These are phyloP conservation scores for Aspergillus kassunensis DNA, from an alignment of 495 filamentous ascomycete species.

Conservation along the genomic window DNA sequence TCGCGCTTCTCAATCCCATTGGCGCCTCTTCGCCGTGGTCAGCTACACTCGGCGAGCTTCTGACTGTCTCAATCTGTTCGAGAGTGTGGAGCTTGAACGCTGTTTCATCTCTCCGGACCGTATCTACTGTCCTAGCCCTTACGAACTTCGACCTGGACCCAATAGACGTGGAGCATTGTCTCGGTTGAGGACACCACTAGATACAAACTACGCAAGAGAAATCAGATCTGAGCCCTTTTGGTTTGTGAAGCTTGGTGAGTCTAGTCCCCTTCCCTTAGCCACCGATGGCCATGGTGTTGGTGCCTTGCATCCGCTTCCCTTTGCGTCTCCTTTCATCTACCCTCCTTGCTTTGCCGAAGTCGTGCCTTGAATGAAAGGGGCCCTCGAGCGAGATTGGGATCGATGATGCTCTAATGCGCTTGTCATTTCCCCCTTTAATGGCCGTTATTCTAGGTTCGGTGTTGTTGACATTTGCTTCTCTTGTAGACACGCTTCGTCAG, in stretches of 20 bases:
- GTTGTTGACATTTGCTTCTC: conserved; percentile 35
- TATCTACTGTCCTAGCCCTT: conserved; percentile 6
- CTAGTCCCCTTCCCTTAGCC: conserved; percentile 26
- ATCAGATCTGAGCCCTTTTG: conserved; percentile 14
- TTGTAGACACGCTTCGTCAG: conserved; percentile 24
- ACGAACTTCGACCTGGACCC: conserved; percentile 14
- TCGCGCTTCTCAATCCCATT: conserved; percentile 1
- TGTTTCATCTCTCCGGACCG: conserved; percentile 9
- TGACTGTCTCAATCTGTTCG: conserved; percentile 13
- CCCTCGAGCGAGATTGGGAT: conserved; percentile 31
- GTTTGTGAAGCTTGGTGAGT: conserved; percentile 29
- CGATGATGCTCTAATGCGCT: conserved; percentile 18
- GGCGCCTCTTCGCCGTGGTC: conserved; percentile 8
- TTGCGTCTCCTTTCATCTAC: conserved; percentile 25
- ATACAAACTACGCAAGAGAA: conserved; percentile 14
- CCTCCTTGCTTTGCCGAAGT: conserved; percentile 38
- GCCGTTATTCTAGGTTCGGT: conserved; percentile 13
- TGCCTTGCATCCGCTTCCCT: conserved; percentile 42
- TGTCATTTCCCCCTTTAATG: conserved; percentile 17
- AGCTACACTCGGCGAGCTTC: conserved; percentile 2
- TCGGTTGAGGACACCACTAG: conserved; percentile 34
- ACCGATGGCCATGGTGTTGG: conserved; percentile 25
- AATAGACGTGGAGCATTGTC: conserved; percentile 29
- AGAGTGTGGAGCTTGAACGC: conserved; percentile 15
- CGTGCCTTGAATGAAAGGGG: conserved; percentile 26